Evolutionary conservation across 129 eudicot genomes (phyloP), one percentile per base, ranked within the genome.

Genomic region (Scalesia atractyloides): DNA sequence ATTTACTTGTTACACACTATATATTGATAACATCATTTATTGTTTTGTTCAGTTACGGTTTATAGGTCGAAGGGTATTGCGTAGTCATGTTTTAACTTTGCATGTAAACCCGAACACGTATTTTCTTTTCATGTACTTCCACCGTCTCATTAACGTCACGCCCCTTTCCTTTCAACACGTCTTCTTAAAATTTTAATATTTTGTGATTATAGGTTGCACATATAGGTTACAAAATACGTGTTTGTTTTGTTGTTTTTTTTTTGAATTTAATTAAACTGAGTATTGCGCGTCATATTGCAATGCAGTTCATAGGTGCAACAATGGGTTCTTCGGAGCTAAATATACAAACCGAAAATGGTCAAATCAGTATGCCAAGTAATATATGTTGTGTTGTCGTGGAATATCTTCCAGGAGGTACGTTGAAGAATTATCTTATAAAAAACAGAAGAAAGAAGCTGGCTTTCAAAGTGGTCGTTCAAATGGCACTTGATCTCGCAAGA

Each of bases 401-500:
- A 70, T 91, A 91, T 81, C 96, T 91, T 59, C 92, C 96, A 0
- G 97, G 97, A 9, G 97, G 97, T 69, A 96, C 97, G 64, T 82
- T 91, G 49, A 88, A 91, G 70, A 83, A 82, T 66, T 88, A 91
- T 71, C 92, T 91, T 70, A 91, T 91, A 19, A 91, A 91, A 80
- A 91, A 91, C 76, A 65, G 97, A 68, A 86, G 96, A 86, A 86
- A 66, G 85, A 91, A 91, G 84, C 85, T 91, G n/a, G 85, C 97
- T 60, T 91, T 91, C 69, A 91, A 88, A 85, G 92, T 91, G 14
- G 97, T 91, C 11, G 83, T 85, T 30, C 97, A 91, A 73, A 84
- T 91, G 88, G 92, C 97, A 30, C 96, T 91, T 49, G 97, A 91
- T 88, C 89, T 91, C 58, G 89, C 97, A 37, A 82, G 96, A 82